These are phyloP conservation scores for Solanum megistacrolobum DNA, from an alignment of 257 asterid species.

Conservation along the genomic window DNA sequence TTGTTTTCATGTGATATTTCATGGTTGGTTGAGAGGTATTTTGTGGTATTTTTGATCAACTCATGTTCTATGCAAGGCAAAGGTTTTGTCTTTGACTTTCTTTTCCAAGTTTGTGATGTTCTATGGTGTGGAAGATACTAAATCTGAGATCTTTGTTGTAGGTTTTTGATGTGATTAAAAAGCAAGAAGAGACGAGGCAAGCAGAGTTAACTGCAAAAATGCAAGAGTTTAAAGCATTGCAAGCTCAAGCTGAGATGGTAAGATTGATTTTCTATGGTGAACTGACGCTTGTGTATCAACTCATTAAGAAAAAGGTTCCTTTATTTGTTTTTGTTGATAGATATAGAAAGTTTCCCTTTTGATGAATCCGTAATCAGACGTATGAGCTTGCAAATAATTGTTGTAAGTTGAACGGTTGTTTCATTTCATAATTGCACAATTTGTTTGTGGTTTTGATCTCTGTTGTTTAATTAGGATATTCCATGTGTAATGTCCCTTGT, in stretches of 20 bases:
- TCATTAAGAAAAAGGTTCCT: background rate
- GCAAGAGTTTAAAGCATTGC: slow-evolving; percentile 68
- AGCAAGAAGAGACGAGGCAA: slow-evolving; percentile 69
- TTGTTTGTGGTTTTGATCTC: background rate
- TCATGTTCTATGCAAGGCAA: background rate
- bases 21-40: background rate
- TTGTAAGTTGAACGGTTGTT: background rate
- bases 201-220: slow-evolving; percentile 41
- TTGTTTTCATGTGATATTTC: background rate
- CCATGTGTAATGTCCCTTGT: background rate
- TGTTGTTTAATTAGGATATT: background rate
- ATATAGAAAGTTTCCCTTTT: background rate
- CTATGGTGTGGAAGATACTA: background rate
- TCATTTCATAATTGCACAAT: background rate
- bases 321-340: background rate
- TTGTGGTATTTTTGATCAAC: background rate
- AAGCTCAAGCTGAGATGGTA: slow-evolving; percentile 75
- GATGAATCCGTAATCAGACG: background rate
- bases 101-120: background rate
- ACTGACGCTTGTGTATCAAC: background rate
- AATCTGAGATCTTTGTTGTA: slow-evolving; percentile 12
- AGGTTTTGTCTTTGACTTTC: background rate
- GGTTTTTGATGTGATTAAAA: slow-evolving; percentile 51
- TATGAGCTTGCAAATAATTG: background rate
- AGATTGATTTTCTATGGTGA: slow-evolving; percentile 11